Evolutionary conservation across 768 basidiomycete species (phyloP).

Genomic region (Hebeloma cylindrosporum): DNA sequence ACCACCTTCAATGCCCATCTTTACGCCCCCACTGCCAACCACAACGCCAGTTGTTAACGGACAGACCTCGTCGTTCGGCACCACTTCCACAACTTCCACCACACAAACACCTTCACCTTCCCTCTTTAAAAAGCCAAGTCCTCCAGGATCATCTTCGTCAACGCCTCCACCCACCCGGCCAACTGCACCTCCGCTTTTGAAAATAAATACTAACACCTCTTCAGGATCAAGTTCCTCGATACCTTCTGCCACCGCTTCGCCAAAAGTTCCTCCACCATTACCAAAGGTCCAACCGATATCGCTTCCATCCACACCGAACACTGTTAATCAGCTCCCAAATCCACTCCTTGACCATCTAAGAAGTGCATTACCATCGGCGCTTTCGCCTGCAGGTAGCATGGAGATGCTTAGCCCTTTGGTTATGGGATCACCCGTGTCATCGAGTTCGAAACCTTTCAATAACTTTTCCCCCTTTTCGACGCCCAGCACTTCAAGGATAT

Average conservation of each 20-base stretch:
- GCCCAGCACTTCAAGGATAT: conserved; percentile 18
- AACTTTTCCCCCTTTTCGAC: conserved; percentile 29
- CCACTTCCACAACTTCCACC: neutral
- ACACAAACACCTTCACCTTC: conserved; percentile 9
- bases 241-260: conserved; percentile 24
- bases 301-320: conserved; percentile 46
- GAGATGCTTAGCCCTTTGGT: conserved; percentile 46
- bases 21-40: neutral
- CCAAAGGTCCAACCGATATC: conserved; percentile 43
- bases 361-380: conserved; percentile 19
- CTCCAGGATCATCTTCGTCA: conserved; percentile 15
- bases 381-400: conserved; percentile 21
- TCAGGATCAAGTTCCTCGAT: conserved; percentile 16
- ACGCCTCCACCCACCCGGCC: conserved; percentile 19
- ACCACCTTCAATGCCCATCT: conserved; percentile 6
- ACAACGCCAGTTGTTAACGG: conserved; percentile 2
- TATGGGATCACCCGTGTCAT: conserved; percentile 33
- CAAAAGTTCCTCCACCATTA: conserved; percentile 39
- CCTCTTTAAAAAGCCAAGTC: conserved; percentile 16
- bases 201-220: conserved; percentile 34
- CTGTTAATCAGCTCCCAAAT: conserved; percentile 28
- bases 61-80: neutral
- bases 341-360: conserved; percentile 35
- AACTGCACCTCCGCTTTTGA: conserved; percentile 31
- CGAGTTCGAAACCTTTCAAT: conserved; percentile 26